These are phyloP conservation scores for Neurospora pannonica DNA, from an alignment of 495 filamentous ascomycete genomes.

Conservation along the genomic window DNA sequence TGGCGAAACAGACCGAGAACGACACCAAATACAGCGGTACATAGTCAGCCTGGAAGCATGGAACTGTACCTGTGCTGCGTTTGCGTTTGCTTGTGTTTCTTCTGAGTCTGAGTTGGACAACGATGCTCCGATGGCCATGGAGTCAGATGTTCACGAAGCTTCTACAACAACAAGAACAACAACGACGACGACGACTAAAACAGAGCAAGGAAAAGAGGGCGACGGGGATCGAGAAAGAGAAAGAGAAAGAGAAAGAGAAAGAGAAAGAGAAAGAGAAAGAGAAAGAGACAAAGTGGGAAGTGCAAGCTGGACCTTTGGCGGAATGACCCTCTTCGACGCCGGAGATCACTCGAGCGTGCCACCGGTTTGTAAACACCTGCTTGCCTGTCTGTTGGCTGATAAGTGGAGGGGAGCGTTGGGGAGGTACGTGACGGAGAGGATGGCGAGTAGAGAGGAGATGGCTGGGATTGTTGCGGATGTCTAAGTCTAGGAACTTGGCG, in stretches of 20 bases:
- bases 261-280: background rate
- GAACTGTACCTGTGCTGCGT: conserved; percentile 83
- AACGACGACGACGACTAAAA: too few species aligned
- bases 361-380: conserved; percentile 80
- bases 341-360: conserved; percentile 8
- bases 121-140: too few species aligned
- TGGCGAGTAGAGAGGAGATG: conserved; percentile 54
- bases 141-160: too few species aligned
- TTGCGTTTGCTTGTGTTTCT: conserved; percentile 60
- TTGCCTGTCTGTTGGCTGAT: conserved; percentile 74
- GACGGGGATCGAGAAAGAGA: background rate
- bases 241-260: background rate
- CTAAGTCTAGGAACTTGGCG: too few species aligned
- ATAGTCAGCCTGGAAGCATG: conserved; percentile 66
- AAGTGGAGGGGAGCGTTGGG: conserved; percentile 49
- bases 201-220: too few species aligned
- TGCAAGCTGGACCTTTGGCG: conserved; percentile 30
- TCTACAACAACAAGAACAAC: too few species aligned
- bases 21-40: conserved; percentile 35
- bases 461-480: conserved; percentile 70
- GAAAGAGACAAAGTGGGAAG: background rate
- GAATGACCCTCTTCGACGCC: conserved; percentile 21
- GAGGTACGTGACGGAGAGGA: conserved; percentile 41
- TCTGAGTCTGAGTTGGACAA: too few species aligned
- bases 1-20: background rate